Conservation (phyloP, 148 eudicot species). For the Silene conica region DNA sequence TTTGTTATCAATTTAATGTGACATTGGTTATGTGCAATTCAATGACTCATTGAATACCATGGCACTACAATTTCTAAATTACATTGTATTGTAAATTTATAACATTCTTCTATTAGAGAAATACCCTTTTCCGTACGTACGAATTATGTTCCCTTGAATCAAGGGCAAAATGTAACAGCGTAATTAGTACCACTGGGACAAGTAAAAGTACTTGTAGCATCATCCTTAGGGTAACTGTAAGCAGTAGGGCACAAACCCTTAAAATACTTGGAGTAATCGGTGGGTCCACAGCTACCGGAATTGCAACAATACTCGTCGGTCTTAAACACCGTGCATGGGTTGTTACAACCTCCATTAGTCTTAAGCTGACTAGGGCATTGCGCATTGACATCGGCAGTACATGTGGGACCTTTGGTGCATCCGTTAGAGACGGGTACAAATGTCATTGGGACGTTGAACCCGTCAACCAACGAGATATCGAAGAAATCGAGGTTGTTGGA, state of each 20-base stretch:
- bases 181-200: conserved; percentile 46
- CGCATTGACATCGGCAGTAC: conserved; percentile 26
- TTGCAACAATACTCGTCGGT: conserved; percentile 39
- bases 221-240: conserved; percentile 51
- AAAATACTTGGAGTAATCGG: conserved; percentile 33
- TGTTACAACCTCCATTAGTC: conserved; percentile 44
- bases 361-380: conserved; percentile 32
- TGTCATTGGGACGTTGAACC: conserved; percentile 49
- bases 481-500: conserved; percentile 37
- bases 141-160: too few species aligned
- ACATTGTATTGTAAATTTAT: too few species aligned
- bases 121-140: too few species aligned
- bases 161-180: conserved; percentile 43
- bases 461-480: conserved; percentile 49
- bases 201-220: conserved; percentile 35
- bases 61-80: too few species aligned
- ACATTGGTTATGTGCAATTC: too few species aligned
- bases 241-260: conserved; percentile 36
- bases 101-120: too few species aligned
- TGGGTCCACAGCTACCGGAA: conserved; percentile 29
- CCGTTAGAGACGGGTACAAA: conserved; percentile 32
- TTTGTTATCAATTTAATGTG: too few species aligned
- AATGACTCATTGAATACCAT: too few species aligned
- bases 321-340: conserved; percentile 41
- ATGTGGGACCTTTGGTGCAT: conserved; percentile 26